Percentiles rank a stretch among this genome's conserved stretches.
Evolutionary conservation across 2,329 filamentous ascomycete species (phyloP).

Genomic region (Botryotinia narcissicola): DNA sequence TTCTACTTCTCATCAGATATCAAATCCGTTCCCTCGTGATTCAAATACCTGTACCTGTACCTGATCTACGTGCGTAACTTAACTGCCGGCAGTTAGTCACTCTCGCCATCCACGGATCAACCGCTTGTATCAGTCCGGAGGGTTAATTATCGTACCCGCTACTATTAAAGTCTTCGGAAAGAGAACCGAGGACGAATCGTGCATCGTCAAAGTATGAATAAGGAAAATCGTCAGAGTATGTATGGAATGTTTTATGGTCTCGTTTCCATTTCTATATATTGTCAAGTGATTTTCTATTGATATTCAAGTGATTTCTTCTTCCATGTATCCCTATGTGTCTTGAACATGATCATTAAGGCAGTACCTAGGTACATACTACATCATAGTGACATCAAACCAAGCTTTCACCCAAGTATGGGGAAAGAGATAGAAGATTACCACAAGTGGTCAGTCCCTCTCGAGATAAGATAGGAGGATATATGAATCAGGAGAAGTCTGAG

Average conservation of each 20-base stretch:
- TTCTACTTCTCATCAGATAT: background rate
- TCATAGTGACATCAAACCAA: background rate
- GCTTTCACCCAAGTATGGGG: background rate
- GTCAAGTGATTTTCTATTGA: background rate
- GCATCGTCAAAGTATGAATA: background rate
- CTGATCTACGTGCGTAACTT: background rate
- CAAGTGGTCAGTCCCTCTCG: background rate
- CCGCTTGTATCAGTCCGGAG: background rate
- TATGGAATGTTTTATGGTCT: background rate
- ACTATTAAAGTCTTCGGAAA: background rate
- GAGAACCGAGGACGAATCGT: background rate
- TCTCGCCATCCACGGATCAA: background rate
- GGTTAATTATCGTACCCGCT: background rate
- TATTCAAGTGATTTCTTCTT: background rate
- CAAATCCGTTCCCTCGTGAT: background rate
- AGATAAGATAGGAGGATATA: background rate
- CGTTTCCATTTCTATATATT: background rate
- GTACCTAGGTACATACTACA: background rate
- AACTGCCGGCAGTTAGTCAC: background rate
- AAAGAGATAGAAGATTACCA: background rate
- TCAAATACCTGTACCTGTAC: background rate
- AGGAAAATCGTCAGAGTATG: background rate
- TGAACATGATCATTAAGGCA: background rate
- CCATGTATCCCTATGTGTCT: background rate
- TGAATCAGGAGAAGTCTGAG: background rate